Evolutionary conservation across 148 eudicot genomes (phyloP).

Genomic region (Diospyros kaki): DNA sequence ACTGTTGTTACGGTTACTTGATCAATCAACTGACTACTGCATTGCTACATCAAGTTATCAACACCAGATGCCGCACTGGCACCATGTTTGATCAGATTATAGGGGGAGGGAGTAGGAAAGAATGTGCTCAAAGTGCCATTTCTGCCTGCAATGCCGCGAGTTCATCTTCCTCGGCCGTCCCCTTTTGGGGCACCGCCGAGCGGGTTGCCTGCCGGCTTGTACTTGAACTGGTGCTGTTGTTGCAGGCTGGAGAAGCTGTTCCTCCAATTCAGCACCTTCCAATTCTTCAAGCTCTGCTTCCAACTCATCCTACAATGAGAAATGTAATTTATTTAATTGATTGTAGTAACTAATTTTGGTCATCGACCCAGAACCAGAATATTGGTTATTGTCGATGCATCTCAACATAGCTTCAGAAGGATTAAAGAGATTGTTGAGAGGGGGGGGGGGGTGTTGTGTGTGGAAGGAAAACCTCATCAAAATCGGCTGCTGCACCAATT

Average conservation of each 20-base stretch:
- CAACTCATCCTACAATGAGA: constrained; percentile 46
- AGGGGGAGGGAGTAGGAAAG: neutral
- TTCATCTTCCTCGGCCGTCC: constrained; percentile 60
- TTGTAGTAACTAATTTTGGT: neutral
- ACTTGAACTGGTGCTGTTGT: constrained; percentile 36
- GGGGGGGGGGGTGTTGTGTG: neutral
- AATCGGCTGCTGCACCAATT: constrained; percentile 51
- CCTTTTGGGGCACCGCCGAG: constrained; percentile 39
- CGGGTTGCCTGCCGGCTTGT: constrained; percentile 38
- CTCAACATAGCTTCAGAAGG: neutral
- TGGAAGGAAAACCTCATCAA: constrained; percentile 42
- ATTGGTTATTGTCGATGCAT: neutral
- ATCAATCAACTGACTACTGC: too few relatives aligned
- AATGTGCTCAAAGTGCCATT: constrained; percentile 52
- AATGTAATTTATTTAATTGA: neutral
- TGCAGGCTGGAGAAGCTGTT: constrained; percentile 51
- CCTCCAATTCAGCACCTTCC: constrained; percentile 49
- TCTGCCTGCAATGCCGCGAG: constrained; percentile 67
- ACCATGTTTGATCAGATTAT: constrained; percentile 9
- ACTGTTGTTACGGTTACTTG: neutral
- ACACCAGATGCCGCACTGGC: neutral
- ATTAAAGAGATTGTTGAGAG: neutral
- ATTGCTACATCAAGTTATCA: neutral
- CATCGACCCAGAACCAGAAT: neutral
- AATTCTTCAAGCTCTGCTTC: constrained; percentile 66